Percentiles rank a stretch among this genome's conserved stretches.
Conservation (phyloP, 2,329 filamentous ascomycete genomes). For the Neocatenulostroma microsporum region DNA sequence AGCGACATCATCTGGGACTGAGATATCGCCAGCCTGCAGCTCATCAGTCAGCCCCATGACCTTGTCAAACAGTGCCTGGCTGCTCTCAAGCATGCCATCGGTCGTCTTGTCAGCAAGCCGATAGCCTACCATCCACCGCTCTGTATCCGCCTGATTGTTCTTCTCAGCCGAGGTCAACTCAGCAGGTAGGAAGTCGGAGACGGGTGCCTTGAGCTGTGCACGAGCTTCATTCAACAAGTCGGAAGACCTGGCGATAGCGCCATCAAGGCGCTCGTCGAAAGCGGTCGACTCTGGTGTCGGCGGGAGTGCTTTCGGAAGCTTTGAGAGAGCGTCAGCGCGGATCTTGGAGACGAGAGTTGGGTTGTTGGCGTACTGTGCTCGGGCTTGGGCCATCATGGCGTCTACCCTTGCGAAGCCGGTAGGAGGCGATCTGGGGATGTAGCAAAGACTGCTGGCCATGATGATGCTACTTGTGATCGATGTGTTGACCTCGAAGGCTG, state of each 20-base stretch:
- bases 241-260: slow-evolving; percentile 10
- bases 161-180: slow-evolving; percentile 10
- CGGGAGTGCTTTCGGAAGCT: slow-evolving; percentile 1
- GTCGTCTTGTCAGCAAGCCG: slow-evolving; percentile 2
- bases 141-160: slow-evolving; percentile 6
- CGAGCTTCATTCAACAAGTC: slow-evolving; percentile 8
- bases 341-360: slow-evolving; percentile 1
- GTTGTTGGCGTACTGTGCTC: slow-evolving; percentile 6
- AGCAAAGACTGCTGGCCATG: too few species aligned
- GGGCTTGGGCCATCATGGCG: slow-evolving; percentile 12
- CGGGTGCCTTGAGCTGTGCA: slow-evolving; percentile 8
- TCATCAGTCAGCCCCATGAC: slow-evolving; percentile 7
- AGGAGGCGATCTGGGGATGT: too few species aligned
- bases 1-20: neutral
- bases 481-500: too few species aligned
- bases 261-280: slow-evolving; percentile 11
- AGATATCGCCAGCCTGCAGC: slow-evolving; percentile 1
- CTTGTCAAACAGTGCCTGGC: slow-evolving; percentile 6
- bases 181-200: slow-evolving; percentile 1
- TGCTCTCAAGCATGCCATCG: slow-evolving; percentile 1
- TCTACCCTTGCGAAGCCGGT: slow-evolving; percentile 10
- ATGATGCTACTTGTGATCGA: too few species aligned
- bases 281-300: slow-evolving; percentile 8
- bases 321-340: neutral
- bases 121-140: slow-evolving; percentile 8